Conservation (phyloP, 2,329 filamentous ascomycete genomes). For the Zasmidium cellare region DNA sequence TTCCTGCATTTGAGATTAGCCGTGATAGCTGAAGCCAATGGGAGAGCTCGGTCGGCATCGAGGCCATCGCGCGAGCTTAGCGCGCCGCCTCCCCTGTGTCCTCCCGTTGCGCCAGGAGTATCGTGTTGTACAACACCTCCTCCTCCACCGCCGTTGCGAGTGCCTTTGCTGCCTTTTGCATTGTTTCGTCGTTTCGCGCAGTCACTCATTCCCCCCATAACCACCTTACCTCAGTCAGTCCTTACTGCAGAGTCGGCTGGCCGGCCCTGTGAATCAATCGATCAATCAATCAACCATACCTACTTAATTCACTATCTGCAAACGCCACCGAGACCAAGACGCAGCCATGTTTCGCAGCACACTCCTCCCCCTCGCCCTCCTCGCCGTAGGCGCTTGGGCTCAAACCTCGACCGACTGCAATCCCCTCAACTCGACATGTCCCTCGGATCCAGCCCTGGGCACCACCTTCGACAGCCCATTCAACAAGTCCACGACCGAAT, state of each 20-base stretch:
- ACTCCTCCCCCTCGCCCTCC: slow-evolving; percentile 24
- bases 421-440: slow-evolving; percentile 69
- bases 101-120: neutral
- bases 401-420: slow-evolving; percentile 80
- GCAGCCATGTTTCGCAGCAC: slow-evolving; percentile 23
- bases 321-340: neutral
- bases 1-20: neutral
- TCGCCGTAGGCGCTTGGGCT: slow-evolving; percentile 46
- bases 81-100: neutral
- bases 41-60: neutral
- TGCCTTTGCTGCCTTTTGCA: neutral
- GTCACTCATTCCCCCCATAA: neutral
- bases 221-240: neutral
- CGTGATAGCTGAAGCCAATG: neutral
- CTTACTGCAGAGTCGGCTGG: neutral
- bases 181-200: neutral
- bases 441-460: slow-evolving; percentile 70
- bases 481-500: slow-evolving; percentile 58
- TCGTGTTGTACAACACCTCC: neutral
- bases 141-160: neutral
- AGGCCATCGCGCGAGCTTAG: neutral
- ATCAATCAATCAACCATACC: neutral
- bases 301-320: neutral
- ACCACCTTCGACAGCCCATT: slow-evolving; percentile 63
- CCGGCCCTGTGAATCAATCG: neutral